Evolutionary conservation across 139 green algal species (phyloP).

Genomic region (Gonium pectorale): DNA sequence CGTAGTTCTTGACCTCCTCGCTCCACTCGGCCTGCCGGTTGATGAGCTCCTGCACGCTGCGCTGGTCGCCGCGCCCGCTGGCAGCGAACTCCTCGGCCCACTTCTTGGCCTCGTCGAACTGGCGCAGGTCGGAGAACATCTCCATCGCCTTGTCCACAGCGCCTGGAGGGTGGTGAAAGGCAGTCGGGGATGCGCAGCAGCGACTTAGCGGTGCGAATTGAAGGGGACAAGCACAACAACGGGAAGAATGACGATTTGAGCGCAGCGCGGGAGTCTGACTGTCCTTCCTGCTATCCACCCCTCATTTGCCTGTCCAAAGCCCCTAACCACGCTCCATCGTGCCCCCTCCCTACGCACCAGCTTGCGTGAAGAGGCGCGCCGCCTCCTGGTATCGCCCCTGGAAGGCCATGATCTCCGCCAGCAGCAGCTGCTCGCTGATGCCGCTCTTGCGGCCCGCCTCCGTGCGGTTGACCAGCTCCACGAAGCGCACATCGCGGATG

Average conservation of each 20-base stretch:
- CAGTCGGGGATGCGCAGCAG: too few species aligned
- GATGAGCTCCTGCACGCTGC: constrained; percentile 75
- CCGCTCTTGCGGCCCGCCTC: constrained; percentile 59
- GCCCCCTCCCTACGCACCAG: constrained; percentile 14
- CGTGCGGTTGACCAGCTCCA: constrained; percentile 80
- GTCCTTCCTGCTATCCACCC: too few species aligned
- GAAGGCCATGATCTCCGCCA: constrained; percentile 80
- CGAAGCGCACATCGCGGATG: constrained; percentile 76
- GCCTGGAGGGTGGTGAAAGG: constrained; percentile 9
- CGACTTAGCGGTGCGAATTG: too few species aligned
- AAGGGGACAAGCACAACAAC: too few species aligned
- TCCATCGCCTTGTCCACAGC: constrained; percentile 76
- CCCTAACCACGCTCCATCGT: too few species aligned
- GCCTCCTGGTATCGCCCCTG: constrained; percentile 81
- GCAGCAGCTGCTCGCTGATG: constrained; percentile 57
- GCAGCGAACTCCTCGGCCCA: constrained; percentile 78
- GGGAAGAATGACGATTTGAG: too few species aligned
- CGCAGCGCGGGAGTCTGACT: too few species aligned
- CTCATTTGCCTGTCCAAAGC: too few species aligned
- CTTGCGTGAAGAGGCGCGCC: constrained; percentile 72
- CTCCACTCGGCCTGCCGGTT: constrained; percentile 85
- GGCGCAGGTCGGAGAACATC: constrained; percentile 87
- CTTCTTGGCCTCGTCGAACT: constrained; percentile 86
- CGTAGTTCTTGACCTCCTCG: constrained; percentile 85
- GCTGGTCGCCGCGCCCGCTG: constrained; percentile 52